These are phyloP conservation scores for Crepidotus variabilis DNA, from an alignment of 768 basidiomycete genomes.

Conservation along the genomic window DNA sequence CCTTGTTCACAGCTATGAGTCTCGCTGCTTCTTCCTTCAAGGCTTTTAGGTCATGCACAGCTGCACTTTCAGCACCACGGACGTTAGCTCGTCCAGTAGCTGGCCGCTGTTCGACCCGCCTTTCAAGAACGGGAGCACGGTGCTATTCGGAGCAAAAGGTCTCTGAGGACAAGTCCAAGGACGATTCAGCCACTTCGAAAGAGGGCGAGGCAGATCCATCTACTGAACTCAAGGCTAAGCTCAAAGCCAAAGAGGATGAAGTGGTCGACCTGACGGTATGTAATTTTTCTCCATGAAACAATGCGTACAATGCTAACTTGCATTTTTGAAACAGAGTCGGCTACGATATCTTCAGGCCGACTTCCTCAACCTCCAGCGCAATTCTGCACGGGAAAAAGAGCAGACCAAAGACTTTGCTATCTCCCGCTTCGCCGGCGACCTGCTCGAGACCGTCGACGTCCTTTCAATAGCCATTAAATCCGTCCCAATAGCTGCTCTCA, in stretches of 20 bases:
- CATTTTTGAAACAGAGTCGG: slow-evolving; percentile 55
- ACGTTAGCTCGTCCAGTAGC: slow-evolving; percentile 25
- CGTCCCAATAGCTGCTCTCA: slow-evolving; percentile 53
- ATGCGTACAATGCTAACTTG: slow-evolving; percentile 10
- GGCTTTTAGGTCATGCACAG: slow-evolving; percentile 56
- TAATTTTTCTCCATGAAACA: slow-evolving; percentile 7
- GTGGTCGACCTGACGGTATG: slow-evolving; percentile 82
- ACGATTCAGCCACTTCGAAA: slow-evolving; percentile 21
- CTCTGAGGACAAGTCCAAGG: slow-evolving; percentile 23
- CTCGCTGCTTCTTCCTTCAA: slow-evolving; percentile 44
- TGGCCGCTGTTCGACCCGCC: slow-evolving; percentile 28
- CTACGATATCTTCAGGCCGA: slow-evolving; percentile 93
- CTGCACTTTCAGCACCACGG: slow-evolving; percentile 52
- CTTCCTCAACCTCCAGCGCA: slow-evolving; percentile 91
- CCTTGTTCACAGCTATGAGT: slow-evolving; percentile 39
- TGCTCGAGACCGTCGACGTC: slow-evolving; percentile 89
- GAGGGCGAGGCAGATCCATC: slow-evolving; percentile 24
- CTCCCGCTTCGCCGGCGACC: slow-evolving; percentile 83
- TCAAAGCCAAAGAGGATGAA: slow-evolving; percentile 80
- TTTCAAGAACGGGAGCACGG: slow-evolving; percentile 33
- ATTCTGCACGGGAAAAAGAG: slow-evolving; percentile 86
- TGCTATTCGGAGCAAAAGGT: slow-evolving; percentile 58
- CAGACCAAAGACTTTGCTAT: slow-evolving; percentile 94
- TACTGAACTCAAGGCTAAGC: slow-evolving; percentile 43
- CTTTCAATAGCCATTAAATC: slow-evolving; percentile 81